Conservation (phyloP, 2,329 filamentous ascomycete genomes). For the Microcyclosporella mali region DNA sequence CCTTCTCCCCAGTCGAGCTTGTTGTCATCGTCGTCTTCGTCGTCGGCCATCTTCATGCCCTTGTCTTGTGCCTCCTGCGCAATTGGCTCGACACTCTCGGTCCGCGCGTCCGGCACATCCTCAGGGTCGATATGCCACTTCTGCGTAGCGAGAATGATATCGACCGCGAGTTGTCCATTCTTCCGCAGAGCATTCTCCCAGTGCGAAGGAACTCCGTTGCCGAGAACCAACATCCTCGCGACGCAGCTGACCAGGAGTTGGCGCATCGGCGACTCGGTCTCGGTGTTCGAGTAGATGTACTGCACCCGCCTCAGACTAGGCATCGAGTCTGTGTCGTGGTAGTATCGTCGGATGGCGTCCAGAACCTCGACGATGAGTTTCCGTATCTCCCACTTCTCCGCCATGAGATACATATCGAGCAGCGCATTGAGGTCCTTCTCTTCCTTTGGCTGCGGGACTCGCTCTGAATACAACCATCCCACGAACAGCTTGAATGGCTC, state of each 20-base stretch:
- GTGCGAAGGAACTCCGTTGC: slow-evolving; percentile 46
- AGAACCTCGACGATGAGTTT: slow-evolving; percentile 45
- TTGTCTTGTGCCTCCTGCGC: slow-evolving; percentile 31
- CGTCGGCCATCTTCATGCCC: slow-evolving; percentile 30
- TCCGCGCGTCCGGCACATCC: slow-evolving; percentile 44
- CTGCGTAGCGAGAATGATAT: slow-evolving; percentile 50
- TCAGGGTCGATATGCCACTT: slow-evolving; percentile 48
- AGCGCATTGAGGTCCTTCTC: slow-evolving; percentile 46
- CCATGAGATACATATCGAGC: slow-evolving; percentile 52
- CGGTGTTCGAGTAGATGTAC: slow-evolving; percentile 31
- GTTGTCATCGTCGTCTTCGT: slow-evolving; percentile 17
- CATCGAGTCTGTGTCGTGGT: slow-evolving; percentile 48
- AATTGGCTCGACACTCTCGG: slow-evolving; percentile 37
- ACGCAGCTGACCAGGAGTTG: slow-evolving; percentile 41
- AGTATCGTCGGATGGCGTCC: slow-evolving; percentile 45
- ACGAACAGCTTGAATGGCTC: slow-evolving; percentile 47
- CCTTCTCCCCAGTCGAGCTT: slow-evolving; percentile 21
- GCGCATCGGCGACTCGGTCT: slow-evolving; percentile 28
- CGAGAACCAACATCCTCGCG: slow-evolving; percentile 46
- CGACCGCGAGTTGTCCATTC: slow-evolving; percentile 51
- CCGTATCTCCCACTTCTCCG: slow-evolving; percentile 47
- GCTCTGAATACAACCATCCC: slow-evolving; percentile 48
- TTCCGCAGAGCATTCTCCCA: slow-evolving; percentile 51
- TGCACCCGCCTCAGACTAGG: slow-evolving; percentile 49
- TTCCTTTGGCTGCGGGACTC: slow-evolving; percentile 42